phyloP scores from a whole-genome alignment of 2,329 filamentous ascomycete genomes.

The Fusarium gaditjirri region DNA sequence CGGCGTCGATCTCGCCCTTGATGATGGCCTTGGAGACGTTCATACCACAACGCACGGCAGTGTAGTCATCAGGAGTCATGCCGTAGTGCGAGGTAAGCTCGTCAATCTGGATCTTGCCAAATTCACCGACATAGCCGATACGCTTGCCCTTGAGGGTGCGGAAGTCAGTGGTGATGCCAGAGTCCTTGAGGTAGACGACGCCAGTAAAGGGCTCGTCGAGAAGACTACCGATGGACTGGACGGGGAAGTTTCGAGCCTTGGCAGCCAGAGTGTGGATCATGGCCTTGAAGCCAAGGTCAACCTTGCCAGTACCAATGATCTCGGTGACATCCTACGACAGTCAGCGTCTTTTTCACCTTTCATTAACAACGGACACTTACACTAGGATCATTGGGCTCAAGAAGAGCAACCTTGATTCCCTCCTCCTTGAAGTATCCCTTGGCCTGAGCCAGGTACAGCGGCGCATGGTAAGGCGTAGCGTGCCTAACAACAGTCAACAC shows the following conservation, averaged over 20 bases:
- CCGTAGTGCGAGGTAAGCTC: slow-evolving; percentile 82
- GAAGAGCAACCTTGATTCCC: slow-evolving; percentile 79
- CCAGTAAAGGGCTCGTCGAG: slow-evolving; percentile 85
- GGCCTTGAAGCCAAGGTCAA: slow-evolving; percentile 83
- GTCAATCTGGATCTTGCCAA: slow-evolving; percentile 86
- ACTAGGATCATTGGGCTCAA: slow-evolving; percentile 83
- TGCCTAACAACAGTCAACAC: slow-evolving; percentile 65
- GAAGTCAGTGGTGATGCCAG: slow-evolving; percentile 80
- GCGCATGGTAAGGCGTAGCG: slow-evolving; percentile 83
- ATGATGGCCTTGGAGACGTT: slow-evolving; percentile 83
- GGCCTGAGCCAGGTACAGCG: slow-evolving; percentile 79
- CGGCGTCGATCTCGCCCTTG: slow-evolving; percentile 76
- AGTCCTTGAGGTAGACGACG: slow-evolving; percentile 79
- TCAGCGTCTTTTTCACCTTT: neutral
- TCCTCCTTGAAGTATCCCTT: slow-evolving; percentile 81
- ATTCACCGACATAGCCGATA: slow-evolving; percentile 84
- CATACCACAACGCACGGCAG: slow-evolving; percentile 82
- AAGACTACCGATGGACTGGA: slow-evolving; percentile 77
- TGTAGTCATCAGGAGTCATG: slow-evolving; percentile 78
- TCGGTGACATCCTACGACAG: slow-evolving; percentile 75
- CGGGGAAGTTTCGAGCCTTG: slow-evolving; percentile 79
- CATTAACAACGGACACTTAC: slow-evolving; percentile 50
- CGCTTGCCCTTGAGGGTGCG: slow-evolving; percentile 78
- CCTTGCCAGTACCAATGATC: slow-evolving; percentile 80
- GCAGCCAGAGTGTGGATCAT: slow-evolving; percentile 86